Percentiles rank a stretch among this genome's conserved stretches.
These are phyloP conservation scores for Cryptosporidium viatorum DNA, from an alignment of 169 alveolate genomes.

Conservation along the genomic window DNA sequence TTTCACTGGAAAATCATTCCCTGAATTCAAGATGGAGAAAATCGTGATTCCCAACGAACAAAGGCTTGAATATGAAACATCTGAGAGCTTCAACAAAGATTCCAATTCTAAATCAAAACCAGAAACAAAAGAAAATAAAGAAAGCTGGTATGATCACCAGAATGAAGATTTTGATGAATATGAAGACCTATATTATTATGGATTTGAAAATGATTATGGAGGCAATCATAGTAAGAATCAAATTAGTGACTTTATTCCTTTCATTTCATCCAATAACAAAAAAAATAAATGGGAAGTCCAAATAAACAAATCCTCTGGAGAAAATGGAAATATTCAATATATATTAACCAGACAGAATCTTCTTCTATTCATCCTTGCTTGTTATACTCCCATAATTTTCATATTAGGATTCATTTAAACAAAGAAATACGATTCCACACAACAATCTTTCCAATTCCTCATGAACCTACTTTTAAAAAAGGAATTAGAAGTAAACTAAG, in stretches of 20 bases:
- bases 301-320: neutral
- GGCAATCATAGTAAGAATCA: neutral
- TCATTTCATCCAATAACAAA: neutral
- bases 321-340: neutral
- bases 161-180: neutral
- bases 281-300: neutral
- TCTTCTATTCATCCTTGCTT: neutral
- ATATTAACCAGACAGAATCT: neutral
- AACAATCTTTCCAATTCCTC: neutral
- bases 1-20: slow-evolving; percentile 33
- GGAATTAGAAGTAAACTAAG: neutral
- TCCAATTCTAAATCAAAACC: neutral
- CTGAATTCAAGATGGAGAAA: slow-evolving; percentile 67
- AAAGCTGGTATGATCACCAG: neutral
- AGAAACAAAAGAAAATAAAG: neutral
- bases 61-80: neutral
- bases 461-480: too few relatives aligned
- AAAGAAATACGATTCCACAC: neutral
- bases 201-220: neutral
- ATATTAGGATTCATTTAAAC: neutral
- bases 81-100: neutral
- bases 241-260: slow-evolving; percentile 5
- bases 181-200: slow-evolving; percentile 8
- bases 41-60: neutral
- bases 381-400: neutral